Base-by-base conservation (phyloP, 2,329 filamentous ascomycete species). In the Exophiala phaeomuriformis region DNA sequence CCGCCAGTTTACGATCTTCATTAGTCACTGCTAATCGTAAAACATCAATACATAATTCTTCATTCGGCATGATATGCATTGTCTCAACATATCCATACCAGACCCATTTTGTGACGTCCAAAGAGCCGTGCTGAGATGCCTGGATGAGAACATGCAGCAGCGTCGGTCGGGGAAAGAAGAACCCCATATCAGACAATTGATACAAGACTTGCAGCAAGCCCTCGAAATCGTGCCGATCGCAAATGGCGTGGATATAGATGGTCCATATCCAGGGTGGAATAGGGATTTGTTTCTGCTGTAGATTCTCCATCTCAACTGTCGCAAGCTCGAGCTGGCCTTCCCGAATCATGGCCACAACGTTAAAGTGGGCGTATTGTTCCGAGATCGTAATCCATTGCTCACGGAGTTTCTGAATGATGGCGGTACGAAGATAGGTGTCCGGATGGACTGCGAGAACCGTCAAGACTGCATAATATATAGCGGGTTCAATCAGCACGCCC, bases 291-390 rank as follows among this genome's bases (percentile, higher is more conserved):
- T 79, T 75, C 48, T 75, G 71, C 40, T 81, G 72, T 77, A 95
- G 81, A 27, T 78, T 71, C 36, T 88, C 83, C 40, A 95, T 69
- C 60, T 81, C 81, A 48, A 79, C 73, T 53, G 95, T 73, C 1
- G 89, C 90, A 58, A 90, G 73, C 70, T 97, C 93, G 58, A 88
- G 84, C 63, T 94, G 85, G 0, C 83, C 81, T 63, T 96, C 90
- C 19, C 90, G 80, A 35, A 97, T 75, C 55, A 94, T 71, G 0
- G 88, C 89, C 6, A 88, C 71, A 1, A 85, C 78, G 19, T 94
- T 75, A 64, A 80, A 81, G 62, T 86, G 80, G 65, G 79, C 80
- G 5, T 83, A 85, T 4, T 77, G 74, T 7, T 76, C 78, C 40
- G 76, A 81, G 5, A 87, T 71, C 5, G 74, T 72, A 49, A 86